These are phyloP conservation scores for Wickerhamomyces hampshirensis DNA, from an alignment of 805 yeast genomes.

Conservation along the genomic window DNA sequence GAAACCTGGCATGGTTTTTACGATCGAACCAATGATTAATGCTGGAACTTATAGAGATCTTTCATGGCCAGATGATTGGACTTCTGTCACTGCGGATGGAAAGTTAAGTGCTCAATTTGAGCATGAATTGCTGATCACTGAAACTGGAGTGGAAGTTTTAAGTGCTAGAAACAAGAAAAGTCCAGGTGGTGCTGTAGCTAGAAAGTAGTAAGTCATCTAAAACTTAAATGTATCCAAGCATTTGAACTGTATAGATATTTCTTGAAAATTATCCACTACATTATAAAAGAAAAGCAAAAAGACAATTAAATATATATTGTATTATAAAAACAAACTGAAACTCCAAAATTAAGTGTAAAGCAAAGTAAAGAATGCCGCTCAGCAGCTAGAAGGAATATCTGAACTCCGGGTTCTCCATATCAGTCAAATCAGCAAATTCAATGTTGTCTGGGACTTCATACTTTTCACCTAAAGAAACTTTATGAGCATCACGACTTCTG, in stretches of 20 bases:
- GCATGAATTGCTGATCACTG: slow-evolving; percentile 89
- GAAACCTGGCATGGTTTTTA: slow-evolving; percentile 94
- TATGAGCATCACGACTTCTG: slow-evolving; percentile 33
- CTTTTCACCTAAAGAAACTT: slow-evolving; percentile 21
- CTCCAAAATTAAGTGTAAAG: no score
- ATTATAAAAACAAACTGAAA: no score
- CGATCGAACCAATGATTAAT: slow-evolving; percentile 96
- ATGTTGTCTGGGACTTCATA: slow-evolving; percentile 27
- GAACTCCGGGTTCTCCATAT: slow-evolving; percentile 27
- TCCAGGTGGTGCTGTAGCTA: slow-evolving; percentile 82
- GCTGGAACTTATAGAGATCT: slow-evolving; percentile 76
- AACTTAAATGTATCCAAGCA: no score
- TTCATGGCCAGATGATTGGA: slow-evolving; percentile 98
- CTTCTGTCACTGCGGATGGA: slow-evolving; percentile 89
- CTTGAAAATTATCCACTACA: no score
- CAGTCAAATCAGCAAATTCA: slow-evolving; percentile 43
- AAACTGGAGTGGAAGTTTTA: slow-evolving; percentile 85
- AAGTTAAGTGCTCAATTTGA: slow-evolving; percentile 90
- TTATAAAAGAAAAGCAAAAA: no score
- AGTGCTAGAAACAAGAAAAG: slow-evolving; percentile 75
- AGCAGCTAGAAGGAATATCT: slow-evolving; percentile 19
- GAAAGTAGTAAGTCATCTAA: no score
- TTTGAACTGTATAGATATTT: no score
- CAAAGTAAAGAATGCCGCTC: no score
- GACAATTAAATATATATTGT: no score